Conservation (phyloP, 345 rosid species). For the Erysimum cheiranthoides region DNA sequence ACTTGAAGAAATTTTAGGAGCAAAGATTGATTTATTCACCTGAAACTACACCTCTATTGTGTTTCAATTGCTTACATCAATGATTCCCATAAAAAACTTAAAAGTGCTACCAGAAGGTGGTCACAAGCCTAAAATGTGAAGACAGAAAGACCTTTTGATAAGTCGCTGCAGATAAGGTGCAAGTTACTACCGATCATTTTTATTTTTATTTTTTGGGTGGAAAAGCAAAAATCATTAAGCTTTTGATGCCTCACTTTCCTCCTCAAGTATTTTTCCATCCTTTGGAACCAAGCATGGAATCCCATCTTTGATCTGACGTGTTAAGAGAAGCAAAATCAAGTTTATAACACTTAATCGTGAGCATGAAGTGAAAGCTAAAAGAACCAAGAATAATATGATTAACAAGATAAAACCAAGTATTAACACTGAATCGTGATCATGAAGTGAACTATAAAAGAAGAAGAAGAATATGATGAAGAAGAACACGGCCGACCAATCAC, state of each 20-base stretch:
- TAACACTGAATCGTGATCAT: neutral
- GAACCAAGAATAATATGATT: constrained; percentile 2
- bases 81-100: constrained; percentile 10
- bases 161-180: constrained; percentile 11
- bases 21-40: constrained; percentile 26
- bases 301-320: constrained; percentile 70
- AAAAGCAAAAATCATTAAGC: constrained; percentile 25
- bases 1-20: constrained; percentile 11
- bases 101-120: neutral
- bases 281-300: constrained; percentile 79
- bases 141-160: constrained; percentile 14
- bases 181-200: constrained; percentile 24
- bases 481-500: constrained; percentile 35
- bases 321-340: constrained; percentile 17
- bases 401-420: constrained; percentile 2
- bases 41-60: constrained; percentile 19
- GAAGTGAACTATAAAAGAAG: neutral
- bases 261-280: constrained; percentile 76
- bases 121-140: constrained; percentile 2
- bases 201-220: neutral
- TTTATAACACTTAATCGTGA: constrained; percentile 6
- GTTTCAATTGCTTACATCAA: constrained; percentile 34
- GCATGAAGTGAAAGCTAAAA: constrained; percentile 27
- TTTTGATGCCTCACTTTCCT: constrained; percentile 41
- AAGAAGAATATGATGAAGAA: constrained; percentile 26